A percentile compares a stretch with the other conserved stretches of the same genome.
Evolutionary conservation across 495 filamentous ascomycete species (phyloP).

Genomic region (Hypoxylon perforatum): DNA sequence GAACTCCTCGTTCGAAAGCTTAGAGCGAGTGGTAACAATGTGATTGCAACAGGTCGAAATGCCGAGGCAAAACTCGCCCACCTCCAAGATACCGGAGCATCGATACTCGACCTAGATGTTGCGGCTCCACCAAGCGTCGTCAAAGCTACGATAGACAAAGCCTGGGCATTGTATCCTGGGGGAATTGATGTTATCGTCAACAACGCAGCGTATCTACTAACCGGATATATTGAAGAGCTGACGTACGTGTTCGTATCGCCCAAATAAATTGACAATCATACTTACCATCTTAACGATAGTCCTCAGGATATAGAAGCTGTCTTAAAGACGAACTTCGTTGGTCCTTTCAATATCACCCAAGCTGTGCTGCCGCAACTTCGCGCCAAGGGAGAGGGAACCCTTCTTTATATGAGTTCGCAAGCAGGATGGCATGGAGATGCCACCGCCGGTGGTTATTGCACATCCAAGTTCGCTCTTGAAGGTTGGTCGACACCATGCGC

Average conservation of each 20-base stretch:
- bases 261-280: background rate
- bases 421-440: conserved; percentile 58
- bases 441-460: conserved; percentile 71
- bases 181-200: conserved; percentile 65
- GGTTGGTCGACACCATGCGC: too few relatives aligned
- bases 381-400: conserved; percentile 55
- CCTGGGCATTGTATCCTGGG: conserved; percentile 28
- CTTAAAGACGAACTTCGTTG: conserved; percentile 63
- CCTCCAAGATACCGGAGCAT: conserved; percentile 50
- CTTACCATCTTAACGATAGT: conserved; percentile 7
- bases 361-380: conserved; percentile 59
- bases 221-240: conserved; percentile 54
- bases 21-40: conserved; percentile 59
- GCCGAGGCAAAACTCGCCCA: conserved; percentile 47
- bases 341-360: conserved; percentile 55
- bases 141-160: conserved; percentile 44
- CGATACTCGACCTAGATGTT: conserved; percentile 58
- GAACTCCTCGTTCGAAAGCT: conserved; percentile 52
- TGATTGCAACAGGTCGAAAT: conserved; percentile 65
- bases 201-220: conserved; percentile 61
- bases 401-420: conserved; percentile 62
- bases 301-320: conserved; percentile 48
- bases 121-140: conserved; percentile 51
- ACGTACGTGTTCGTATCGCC: conserved; percentile 45
- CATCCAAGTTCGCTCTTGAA: conserved; percentile 92